phyloP scores from a whole-genome alignment of 2,329 filamentous ascomycete species.

The Ophiocordyceps robertsii region DNA sequence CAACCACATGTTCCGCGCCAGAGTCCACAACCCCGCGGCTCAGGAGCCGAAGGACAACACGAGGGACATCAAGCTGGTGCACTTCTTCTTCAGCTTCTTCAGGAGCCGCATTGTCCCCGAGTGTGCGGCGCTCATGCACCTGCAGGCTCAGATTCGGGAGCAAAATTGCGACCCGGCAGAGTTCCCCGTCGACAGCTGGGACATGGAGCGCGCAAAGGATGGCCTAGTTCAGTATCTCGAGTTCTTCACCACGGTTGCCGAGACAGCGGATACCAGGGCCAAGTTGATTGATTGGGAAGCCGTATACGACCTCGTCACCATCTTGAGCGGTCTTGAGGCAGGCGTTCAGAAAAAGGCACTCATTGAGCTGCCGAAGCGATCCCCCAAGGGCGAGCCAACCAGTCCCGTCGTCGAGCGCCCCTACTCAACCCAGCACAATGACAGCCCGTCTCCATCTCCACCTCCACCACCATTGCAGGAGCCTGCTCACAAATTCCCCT shows the following conservation, averaged over 20 bases:
- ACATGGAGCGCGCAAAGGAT: constrained; percentile 94
- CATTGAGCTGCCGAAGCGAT: constrained; percentile 26
- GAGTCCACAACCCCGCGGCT: constrained; percentile 26
- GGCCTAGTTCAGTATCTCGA: constrained; percentile 89
- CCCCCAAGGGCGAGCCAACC: constrained; percentile 5
- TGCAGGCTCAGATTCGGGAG: constrained; percentile 79
- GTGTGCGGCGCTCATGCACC: constrained; percentile 84
- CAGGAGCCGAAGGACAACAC: constrained; percentile 38
- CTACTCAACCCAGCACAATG: constrained; percentile 27
- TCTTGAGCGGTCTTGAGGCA: constrained; percentile 76
- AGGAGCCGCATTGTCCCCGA: constrained; percentile 86
- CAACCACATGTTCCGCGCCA: constrained; percentile 68
- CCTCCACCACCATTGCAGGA: constrained; percentile 40
- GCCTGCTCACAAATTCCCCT: constrained; percentile 49
- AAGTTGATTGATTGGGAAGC: constrained; percentile 88
- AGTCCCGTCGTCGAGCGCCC: constrained; percentile 47
- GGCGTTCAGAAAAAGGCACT: constrained; percentile 75
- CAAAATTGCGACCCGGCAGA: constrained; percentile 66
- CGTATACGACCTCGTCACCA: constrained; percentile 73
- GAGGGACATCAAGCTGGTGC: constrained; percentile 51
- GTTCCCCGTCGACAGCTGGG: constrained; percentile 91
- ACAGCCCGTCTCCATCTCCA: constrained; percentile 20
- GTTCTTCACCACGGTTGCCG: constrained; percentile 80
- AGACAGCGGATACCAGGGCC: constrained; percentile 69
- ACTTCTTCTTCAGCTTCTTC: constrained; percentile 89